Evolutionary conservation across 1,284 basidiomycete species (phyloP).

Genomic region (Sphaerobolus stellatus): DNA sequence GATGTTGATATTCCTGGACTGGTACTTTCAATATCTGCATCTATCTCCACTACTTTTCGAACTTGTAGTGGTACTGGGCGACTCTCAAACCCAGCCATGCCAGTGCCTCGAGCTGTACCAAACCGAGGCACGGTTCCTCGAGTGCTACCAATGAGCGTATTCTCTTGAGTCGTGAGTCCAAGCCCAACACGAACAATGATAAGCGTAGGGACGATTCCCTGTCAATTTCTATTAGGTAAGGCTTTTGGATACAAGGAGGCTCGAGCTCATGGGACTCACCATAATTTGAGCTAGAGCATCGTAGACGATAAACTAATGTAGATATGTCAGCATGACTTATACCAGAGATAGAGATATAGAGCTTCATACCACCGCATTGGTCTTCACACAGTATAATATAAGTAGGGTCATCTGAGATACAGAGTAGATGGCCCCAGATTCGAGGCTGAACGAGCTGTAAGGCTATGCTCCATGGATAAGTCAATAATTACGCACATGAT

Average conservation of each 20-base stretch:
- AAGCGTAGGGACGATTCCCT: slow-evolving; percentile 34
- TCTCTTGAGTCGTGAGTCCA: slow-evolving; percentile 29
- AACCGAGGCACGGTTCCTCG: background rate
- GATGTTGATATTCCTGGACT: no score
- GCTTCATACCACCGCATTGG: background rate
- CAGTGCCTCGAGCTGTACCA: background rate
- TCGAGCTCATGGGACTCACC: background rate
- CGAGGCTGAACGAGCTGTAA: background rate
- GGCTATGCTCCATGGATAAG: background rate
- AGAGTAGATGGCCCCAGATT: background rate
- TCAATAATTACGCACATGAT: background rate
- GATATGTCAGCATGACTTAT: background rate
- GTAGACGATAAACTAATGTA: background rate
- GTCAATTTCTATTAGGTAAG: no score
- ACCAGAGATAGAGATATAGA: background rate
- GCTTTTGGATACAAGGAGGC: slow-evolving; percentile 1
- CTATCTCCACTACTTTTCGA: background rate
- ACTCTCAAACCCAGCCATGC: no score
- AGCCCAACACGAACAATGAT: slow-evolving; percentile 33
- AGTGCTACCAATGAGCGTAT: background rate
- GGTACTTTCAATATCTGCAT: background rate
- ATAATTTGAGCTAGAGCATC: background rate
- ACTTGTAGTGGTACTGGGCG: no score
- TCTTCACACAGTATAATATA: background rate
- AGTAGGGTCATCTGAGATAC: background rate